These are phyloP conservation scores for Heritiera littoralis DNA, from an alignment of 345 rosid genomes.

Conservation along the genomic window DNA sequence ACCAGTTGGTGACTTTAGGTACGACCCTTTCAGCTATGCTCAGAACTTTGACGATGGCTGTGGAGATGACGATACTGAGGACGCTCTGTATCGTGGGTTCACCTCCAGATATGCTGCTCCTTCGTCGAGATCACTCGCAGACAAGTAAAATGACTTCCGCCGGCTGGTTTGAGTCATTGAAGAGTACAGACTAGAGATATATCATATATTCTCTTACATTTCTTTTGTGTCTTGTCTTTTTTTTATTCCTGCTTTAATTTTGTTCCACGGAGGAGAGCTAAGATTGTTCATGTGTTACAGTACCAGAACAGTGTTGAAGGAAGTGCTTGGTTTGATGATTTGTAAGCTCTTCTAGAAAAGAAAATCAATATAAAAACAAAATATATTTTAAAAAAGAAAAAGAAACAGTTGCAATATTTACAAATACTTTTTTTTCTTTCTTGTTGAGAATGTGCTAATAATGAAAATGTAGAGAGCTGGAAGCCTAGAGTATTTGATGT, in stretches of 20 bases:
- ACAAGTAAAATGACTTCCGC: conserved; percentile 9
- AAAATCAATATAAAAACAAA: conserved; percentile 5
- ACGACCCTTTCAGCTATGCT: conserved; percentile 50
- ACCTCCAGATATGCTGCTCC: conserved; percentile 42
- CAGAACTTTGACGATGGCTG: conserved; percentile 47
- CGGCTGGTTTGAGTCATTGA: not conserved
- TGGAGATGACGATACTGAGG: conserved; percentile 33
- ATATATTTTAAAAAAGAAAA: not conserved
- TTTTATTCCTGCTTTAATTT: not conserved
- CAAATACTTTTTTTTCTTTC: not conserved
- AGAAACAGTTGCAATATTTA: not conserved
- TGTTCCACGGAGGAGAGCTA: not conserved
- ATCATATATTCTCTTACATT: not conserved
- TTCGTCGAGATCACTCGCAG: conserved; percentile 24
- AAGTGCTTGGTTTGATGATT: not conserved
- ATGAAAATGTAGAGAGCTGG: not conserved
- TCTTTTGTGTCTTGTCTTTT: not conserved
- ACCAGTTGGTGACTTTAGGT: conserved; percentile 42
- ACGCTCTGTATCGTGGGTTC: conserved; percentile 32
- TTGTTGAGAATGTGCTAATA: not conserved
- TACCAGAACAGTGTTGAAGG: not conserved
- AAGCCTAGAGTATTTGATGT: not conserved
- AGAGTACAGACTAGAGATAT: no score
- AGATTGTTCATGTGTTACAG: not conserved
- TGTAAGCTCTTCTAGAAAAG: not conserved